Base-by-base conservation (phyloP, 1,139 yeast genomes). In the Zygoascus sp. region DNA sequence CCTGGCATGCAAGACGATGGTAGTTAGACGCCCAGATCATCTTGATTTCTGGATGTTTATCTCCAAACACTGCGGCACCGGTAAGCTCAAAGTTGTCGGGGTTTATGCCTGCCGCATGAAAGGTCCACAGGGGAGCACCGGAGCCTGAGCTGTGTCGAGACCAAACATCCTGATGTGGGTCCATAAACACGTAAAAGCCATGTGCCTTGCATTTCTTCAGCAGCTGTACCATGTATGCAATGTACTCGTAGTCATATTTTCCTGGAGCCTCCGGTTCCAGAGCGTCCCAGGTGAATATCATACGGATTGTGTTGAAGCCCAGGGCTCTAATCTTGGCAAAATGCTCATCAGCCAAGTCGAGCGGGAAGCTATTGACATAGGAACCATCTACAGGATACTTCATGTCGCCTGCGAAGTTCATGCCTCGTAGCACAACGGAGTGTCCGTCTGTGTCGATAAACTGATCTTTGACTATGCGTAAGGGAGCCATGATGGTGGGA, bases 141-240 rank as follows among this genome's bases (percentile, higher is more conserved):
- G 89, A 81, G 4, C 97, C 97, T 11, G 96, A 96, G 20, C 80
- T 72, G 60, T 73, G 84, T 46, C 96, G 71, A 2, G 92, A 81
- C 97, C 97, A 89, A 19, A 82, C 92, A 62, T 89, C 97, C 62
- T 89, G 97, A 61, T 89, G 97, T 1, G 92, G 84, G 60, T 89
- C 96, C 54, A 89, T 65, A 53, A 85, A 80, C 9, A 87, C 88
- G 58, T 84, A 85, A 19, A 89, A 62, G 0, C 95, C 95, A 21
- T 35, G 48, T 6, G 23, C 9, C 15, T 27, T 28, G 45, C 41
- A 36, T 13, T 80, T 75, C 48, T 73, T 69, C 47, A 89, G 63
- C 16, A 87, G 70, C 47, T 79, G 70, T 22, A 82, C 70, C 1
- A 92, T 78, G 61, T 82, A 87, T 36, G 81, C 80, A 42, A 86